Percentiles rank a stretch among this genome's conserved stretches.
phyloP scores from a whole-genome alignment of 2,329 filamentous ascomycete genomes.

The Beauveria bassiana region DNA sequence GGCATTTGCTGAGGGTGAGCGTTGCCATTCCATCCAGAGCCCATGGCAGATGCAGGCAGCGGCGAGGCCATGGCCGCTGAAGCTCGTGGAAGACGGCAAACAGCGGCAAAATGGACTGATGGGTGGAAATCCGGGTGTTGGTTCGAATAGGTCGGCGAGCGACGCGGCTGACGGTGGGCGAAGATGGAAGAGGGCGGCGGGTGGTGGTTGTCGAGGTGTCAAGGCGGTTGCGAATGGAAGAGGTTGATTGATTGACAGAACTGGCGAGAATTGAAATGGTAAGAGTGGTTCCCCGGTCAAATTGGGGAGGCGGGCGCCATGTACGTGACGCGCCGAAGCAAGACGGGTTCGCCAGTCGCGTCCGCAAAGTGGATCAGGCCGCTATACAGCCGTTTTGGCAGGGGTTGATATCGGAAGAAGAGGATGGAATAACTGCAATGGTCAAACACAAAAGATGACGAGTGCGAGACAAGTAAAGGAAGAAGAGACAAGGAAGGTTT shows the following conservation, averaged over 20 bases:
- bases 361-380: slow-evolving; percentile 21
- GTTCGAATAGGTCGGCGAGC: background rate
- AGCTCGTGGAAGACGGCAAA: slow-evolving; percentile 4
- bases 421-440: background rate
- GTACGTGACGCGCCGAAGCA: slow-evolving; percentile 29
- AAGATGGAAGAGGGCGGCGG: background rate
- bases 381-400: slow-evolving; percentile 10
- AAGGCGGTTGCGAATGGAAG: background rate
- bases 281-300: slow-evolving; percentile 18
- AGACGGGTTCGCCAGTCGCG: slow-evolving; percentile 21
- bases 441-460: slow-evolving; percentile 1
- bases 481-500: background rate
- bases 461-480: background rate
- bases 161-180: background rate
- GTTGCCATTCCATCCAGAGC: slow-evolving; percentile 24
- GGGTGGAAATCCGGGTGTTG: background rate
- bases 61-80: slow-evolving; percentile 32
- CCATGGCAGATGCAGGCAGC: slow-evolving; percentile 24
- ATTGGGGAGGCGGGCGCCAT: slow-evolving; percentile 30
- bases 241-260: background rate
- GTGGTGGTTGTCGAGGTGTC: background rate
- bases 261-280: slow-evolving; percentile 7
- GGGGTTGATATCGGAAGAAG: slow-evolving; percentile 5
- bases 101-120: slow-evolving; percentile 1
- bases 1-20: slow-evolving; percentile 24